phyloP scores from a whole-genome alignment of 2,329 filamentous ascomycete genomes.

The Diaporthe ilicicola region DNA sequence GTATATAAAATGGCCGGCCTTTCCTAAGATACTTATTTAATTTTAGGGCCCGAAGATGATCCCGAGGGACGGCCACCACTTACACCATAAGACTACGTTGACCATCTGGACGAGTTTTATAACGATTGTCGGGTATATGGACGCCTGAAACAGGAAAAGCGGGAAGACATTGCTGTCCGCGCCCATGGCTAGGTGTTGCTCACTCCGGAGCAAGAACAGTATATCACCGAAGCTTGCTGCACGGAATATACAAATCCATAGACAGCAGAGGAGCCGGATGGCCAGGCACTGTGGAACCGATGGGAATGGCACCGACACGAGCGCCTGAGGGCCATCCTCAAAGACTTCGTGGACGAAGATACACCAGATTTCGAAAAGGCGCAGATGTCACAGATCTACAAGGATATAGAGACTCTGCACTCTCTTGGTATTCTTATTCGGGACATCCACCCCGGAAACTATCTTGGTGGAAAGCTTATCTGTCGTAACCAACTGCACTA shows the following conservation, averaged over 20 bases:
- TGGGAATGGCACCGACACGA: neutral
- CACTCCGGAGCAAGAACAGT: neutral
- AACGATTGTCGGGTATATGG: neutral
- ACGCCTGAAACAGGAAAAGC: neutral
- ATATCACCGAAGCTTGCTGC: neutral
- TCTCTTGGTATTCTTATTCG: neutral
- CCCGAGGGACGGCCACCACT: neutral
- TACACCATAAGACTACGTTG: neutral
- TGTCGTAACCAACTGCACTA: too few relatives aligned
- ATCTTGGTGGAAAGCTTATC: neutral
- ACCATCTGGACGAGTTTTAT: neutral
- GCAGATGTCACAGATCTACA: neutral
- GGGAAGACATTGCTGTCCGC: neutral
- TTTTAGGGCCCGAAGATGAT: too few relatives aligned
- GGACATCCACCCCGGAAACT: neutral
- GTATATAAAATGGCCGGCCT: neutral
- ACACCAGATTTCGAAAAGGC: too few relatives aligned
- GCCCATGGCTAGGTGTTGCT: neutral
- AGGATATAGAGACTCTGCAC: neutral
- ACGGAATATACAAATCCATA: too few relatives aligned
- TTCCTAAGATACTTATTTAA: slow-evolving; percentile 4
- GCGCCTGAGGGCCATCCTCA: neutral
- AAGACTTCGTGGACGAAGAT: too few relatives aligned
- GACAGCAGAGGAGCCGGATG: too few relatives aligned
- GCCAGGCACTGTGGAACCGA: too few relatives aligned